Percentiles rank a stretch among this genome's conserved stretches.
phyloP scores from a whole-genome alignment of 2,329 filamentous ascomycete genomes.

The Verticillium nubilum region DNA sequence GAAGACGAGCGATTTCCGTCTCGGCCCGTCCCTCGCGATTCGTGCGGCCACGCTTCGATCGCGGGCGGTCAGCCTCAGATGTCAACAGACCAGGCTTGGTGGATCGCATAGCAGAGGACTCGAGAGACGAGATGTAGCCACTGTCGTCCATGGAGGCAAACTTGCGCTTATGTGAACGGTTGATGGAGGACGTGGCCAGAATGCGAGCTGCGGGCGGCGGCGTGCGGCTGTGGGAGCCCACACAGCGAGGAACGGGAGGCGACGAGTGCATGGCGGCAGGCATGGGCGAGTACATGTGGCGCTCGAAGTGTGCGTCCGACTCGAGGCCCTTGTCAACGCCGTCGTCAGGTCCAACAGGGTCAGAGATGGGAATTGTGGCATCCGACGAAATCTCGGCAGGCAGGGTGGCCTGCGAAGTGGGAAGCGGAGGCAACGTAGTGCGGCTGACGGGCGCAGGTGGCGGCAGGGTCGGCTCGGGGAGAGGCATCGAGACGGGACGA shows the following conservation, averaged over 20 bases:
- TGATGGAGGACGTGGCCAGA: constrained; percentile 53
- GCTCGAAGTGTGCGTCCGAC: constrained; percentile 32
- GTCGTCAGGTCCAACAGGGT: constrained; percentile 53
- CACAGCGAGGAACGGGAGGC: constrained; percentile 67
- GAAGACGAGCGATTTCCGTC: constrained; percentile 89
- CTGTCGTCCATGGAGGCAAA: constrained; percentile 81
- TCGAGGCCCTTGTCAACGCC: constrained; percentile 35
- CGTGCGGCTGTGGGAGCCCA: constrained; percentile 60
- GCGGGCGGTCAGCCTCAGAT: constrained; percentile 74
- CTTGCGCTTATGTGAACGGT: constrained; percentile 68
- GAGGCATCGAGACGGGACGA: constrained; percentile 30
- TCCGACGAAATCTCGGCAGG: constrained; percentile 67
- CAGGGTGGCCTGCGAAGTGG: constrained; percentile 29
- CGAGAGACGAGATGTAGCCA: constrained; percentile 93
- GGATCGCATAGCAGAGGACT: constrained; percentile 79
- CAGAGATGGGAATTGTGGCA: constrained; percentile 69
- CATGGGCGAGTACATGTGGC: constrained; percentile 64
- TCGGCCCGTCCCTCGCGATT: constrained; percentile 66
- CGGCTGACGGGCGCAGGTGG: background rate
- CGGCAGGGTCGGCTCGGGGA: constrained; percentile 43
- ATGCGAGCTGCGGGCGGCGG: constrained; percentile 65
- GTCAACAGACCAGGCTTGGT: constrained; percentile 62
- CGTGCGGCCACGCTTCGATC: constrained; percentile 58
- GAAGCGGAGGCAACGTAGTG: constrained; percentile 32
- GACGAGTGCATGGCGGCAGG: constrained; percentile 77